phyloP scores from a whole-genome alignment of 2,329 filamentous ascomycete genomes.

The Lasiodiplodia hormozganensis region DNA sequence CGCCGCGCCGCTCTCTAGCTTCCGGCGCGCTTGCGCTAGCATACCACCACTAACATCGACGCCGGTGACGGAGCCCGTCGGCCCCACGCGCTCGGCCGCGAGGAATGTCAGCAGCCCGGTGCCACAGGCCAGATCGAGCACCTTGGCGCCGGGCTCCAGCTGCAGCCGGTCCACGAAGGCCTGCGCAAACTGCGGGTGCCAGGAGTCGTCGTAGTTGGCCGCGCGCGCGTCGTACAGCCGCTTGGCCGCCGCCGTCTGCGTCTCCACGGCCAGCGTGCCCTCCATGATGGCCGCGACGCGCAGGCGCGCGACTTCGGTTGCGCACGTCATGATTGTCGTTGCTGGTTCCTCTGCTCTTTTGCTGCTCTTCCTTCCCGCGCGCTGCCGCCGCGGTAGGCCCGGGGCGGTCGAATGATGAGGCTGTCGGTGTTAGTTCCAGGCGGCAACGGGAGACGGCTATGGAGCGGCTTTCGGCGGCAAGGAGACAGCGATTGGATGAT shows the following conservation, averaged over 20 bases:
- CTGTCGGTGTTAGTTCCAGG: neutral
- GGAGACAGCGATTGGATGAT: neutral
- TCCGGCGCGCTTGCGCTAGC: conserved; percentile 33
- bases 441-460: neutral
- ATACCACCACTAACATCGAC: conserved; percentile 49
- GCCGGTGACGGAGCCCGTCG: conserved; percentile 47
- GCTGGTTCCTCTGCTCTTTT: neutral
- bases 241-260: conserved; percentile 34
- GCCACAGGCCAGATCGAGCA: conserved; percentile 56
- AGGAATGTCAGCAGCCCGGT: conserved; percentile 53
- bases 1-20: conserved; percentile 6
- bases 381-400: no score
- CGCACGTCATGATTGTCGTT: neutral
- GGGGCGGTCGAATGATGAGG: no score
- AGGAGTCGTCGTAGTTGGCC: conserved; percentile 49
- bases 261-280: neutral
- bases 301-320: conserved; percentile 5
- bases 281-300: conserved; percentile 22
- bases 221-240: conserved; percentile 46
- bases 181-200: conserved; percentile 49
- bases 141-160: conserved; percentile 45
- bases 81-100: conserved; percentile 47
- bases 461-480: neutral
- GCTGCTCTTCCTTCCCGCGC: no score
- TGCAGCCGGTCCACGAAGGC: conserved; percentile 45